A percentile compares a stretch with the other conserved stretches of the same genome.
Conservation (phyloP, 164 flowering plant species). For the Chimonanthus praecox region DNA sequence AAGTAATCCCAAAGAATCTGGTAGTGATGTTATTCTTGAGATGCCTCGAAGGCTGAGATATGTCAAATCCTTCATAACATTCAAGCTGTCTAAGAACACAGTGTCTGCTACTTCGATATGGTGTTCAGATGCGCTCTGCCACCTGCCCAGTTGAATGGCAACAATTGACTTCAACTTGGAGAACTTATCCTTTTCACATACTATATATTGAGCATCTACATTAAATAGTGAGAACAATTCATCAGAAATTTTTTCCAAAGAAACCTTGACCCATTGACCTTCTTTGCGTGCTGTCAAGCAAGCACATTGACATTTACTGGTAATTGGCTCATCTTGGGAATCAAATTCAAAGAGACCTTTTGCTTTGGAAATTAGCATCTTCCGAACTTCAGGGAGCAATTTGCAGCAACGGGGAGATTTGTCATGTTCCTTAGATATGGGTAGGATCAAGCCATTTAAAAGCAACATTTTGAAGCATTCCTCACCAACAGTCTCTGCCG, state of each 20-base stretch:
- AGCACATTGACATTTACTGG: not conserved
- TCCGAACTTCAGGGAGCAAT: conserved; percentile 23
- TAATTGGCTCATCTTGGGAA: not conserved
- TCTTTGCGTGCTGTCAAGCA: not conserved
- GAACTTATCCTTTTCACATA: conserved; percentile 10
- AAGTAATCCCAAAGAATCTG: conserved; percentile 20
- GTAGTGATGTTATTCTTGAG: conserved; percentile 29
- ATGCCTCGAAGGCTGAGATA: conserved; percentile 43
- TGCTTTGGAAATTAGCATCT: conserved; percentile 11
- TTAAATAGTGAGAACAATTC: conserved; percentile 19
- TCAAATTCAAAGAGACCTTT: conserved; percentile 18
- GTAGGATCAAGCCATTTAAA: conserved; percentile 21
- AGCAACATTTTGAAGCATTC: conserved; percentile 6
- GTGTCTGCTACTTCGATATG: conserved; percentile 30
- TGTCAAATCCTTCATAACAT: conserved; percentile 14
- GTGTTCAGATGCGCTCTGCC: conserved; percentile 17
- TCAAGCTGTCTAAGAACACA: conserved; percentile 16
- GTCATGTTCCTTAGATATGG: conserved; percentile 7
- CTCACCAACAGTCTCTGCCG: conserved; percentile 15
- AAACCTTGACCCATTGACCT: not conserved
- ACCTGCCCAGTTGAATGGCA: conserved; percentile 36
- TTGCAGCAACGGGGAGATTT: conserved; percentile 4
- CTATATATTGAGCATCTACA: conserved; percentile 15
- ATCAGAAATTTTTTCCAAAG: not conserved
- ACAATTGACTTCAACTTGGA: conserved; percentile 14